Base-by-base conservation (phyloP, 2,329 filamentous ascomycete genomes). In the Colletotrichum lini region DNA sequence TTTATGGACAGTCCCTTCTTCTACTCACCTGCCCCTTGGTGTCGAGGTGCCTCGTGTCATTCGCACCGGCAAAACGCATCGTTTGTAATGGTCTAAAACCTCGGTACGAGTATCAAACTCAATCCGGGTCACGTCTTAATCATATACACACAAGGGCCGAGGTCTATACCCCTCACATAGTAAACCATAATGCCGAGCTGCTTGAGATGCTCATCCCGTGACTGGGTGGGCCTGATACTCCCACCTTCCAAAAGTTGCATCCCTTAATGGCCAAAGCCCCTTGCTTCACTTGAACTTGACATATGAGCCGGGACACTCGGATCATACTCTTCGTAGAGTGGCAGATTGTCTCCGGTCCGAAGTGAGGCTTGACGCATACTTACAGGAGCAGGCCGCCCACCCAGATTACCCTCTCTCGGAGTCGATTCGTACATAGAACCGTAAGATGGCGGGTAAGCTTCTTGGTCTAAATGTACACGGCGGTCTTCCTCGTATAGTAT, bases 241-340 rank as follows among this genome's bases (percentile, higher is more conserved):
- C 42, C 12, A 16, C 30, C 9, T 52, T 2, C 16, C n/a, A 42
- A 3, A 3, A 30, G 9, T 38, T 38, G 35, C 35, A 38, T 38
- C 13, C 40, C 16, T 45, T 26, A 45, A n/a, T 67, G 12, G 6
- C 42, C 12, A 12, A 16, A 35, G 38, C 40, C 15, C n/a, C 23
- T 47, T 21, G 18, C 38, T 44, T 6, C 23, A 40, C 35, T 23
- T 9, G n/a, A 35, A 23, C 13, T 21, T n/a, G 50, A 26, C 42
- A 67, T 13, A 2, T 44, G n/a, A 23, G 77, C 79, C 15, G 82
- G 82, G 74, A 81, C 81, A 54, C 80, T 80, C 30, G 84, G 83
- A 64, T 86, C 84, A 61, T 87, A 86, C 72, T 85, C 83, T 65
- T 85, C 83, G 62, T 81, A 74, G 67, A 68, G 30, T 5, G 26